Base-by-base conservation (phyloP, 78 protist genomes). In the Dictyostelium firmibasis region DNA sequence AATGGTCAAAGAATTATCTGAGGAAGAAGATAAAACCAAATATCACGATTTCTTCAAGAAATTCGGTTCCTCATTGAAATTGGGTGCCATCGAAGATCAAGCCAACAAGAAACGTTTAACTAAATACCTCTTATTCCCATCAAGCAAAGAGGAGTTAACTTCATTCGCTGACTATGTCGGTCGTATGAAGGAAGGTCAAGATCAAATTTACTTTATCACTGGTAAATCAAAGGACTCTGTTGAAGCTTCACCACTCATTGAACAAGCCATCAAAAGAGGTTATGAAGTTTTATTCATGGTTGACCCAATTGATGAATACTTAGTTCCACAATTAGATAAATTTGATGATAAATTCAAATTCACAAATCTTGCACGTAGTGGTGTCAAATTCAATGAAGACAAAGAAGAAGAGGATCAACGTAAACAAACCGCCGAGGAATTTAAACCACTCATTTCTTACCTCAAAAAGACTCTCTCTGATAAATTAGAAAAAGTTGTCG, bases 271-370 rank as follows among this genome's bases (percentile, higher is more conserved):
- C 76, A 91, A 92, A 93, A 92, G 94, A 76, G 98, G 98, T 43
- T 85, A 95, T 81, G 99, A 99, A 91, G 99, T 99, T 36, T 36
- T 99, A 60, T 98, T 85, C 99, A 29, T 99, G 97, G 82, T 82
- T 35, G 99, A 99, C 70, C 96, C 99, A 41, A 83, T 99, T 81
- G 99, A 99, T 94, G 99, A 99, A 96, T 98, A 98, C 91, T 85
- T 96, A 57, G 95, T 99, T 36, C 95, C 91, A 64, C 93, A 92
- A 83, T 41, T 98, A 67, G 57, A 83, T 36, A 98, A 98, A 53
- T 98, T 36, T 91, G 97, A 97, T 64, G 98, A 95, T 23, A 74
- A 81, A 35, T 36, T 93, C 77, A 86, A 93, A 92, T 92, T 99
- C 33, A 84, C 92, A 86, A 97, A 98, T 96, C 84, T 97, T 18